Conservation (phyloP, 306 rosid genomes). For the Citrullus mucosospermus region DNA sequence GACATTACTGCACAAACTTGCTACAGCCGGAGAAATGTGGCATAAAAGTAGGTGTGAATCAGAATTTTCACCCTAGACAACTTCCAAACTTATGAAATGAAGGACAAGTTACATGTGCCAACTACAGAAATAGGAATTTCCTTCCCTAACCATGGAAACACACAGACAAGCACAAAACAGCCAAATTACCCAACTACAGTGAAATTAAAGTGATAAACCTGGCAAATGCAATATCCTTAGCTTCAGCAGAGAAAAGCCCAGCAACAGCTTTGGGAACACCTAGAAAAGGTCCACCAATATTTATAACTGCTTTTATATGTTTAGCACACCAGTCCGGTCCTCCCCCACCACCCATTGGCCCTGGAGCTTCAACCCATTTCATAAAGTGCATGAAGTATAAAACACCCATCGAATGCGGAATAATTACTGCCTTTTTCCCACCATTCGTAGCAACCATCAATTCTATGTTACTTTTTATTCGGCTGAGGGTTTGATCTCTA, state of each 20-base stretch:
- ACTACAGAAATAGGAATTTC: not conserved
- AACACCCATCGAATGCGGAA: constrained; percentile 41
- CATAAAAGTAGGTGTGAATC: not conserved
- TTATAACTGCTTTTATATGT: constrained; percentile 34
- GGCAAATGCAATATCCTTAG: constrained; percentile 70
- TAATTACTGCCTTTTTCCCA: constrained; percentile 27
- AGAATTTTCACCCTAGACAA: not conserved
- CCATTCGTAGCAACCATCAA: constrained; percentile 29
- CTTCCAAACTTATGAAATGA: not conserved
- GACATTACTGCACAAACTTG: not conserved
- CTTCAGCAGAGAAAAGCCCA: constrained; percentile 85
- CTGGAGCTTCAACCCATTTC: constrained; percentile 93
- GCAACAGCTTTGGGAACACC: constrained; percentile 79
- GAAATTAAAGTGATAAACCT: constrained; percentile 20
- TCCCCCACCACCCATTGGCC: constrained; percentile 53
- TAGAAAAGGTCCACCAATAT: constrained; percentile 57
- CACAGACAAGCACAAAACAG: not conserved
- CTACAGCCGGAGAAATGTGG: not conserved
- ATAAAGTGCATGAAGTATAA: constrained; percentile 43
- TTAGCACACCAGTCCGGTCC: constrained; percentile 35
- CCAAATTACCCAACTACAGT: not conserved
- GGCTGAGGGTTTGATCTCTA: constrained; percentile 66
- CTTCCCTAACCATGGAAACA: not conserved
- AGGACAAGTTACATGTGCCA: not conserved
- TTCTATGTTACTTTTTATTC: constrained; percentile 65